Conservation (phyloP, 257 asterid genomes). For the Plectranthus barbatus region DNA sequence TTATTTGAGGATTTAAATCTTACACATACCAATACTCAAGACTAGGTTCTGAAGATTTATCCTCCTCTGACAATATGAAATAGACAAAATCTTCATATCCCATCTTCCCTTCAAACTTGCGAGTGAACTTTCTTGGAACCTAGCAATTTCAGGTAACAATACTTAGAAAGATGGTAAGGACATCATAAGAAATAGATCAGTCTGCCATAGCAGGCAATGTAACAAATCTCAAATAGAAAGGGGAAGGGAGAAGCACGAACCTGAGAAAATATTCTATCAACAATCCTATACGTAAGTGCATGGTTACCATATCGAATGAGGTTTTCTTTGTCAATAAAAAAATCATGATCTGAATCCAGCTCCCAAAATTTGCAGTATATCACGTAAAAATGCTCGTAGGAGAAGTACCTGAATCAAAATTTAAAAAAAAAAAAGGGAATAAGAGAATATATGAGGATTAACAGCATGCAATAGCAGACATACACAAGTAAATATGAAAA, state of each 20-base stretch:
- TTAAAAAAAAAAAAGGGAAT: conserved; percentile 5
- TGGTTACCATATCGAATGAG: conserved; percentile 98
- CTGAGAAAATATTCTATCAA: conserved; percentile 98
- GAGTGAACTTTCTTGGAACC: conserved; percentile 97
- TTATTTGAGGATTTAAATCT: conserved; percentile 7
- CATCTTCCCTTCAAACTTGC: conserved; percentile 99
- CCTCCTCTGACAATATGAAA: conserved; percentile 98
- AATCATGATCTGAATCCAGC: conserved; percentile 98
- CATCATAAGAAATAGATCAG: conserved; percentile 6
- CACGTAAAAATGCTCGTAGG: conserved; percentile 97
- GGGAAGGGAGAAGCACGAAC: conserved; percentile 37
- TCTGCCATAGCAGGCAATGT: conserved; percentile 15
- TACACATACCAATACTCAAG: conserved; percentile 85
- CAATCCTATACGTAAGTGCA: conserved; percentile 98
- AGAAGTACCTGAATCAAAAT: conserved; percentile 76
- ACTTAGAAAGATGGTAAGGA: conserved; percentile 10
- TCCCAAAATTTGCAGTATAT: conserved; percentile 99
- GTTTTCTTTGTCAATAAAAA: conserved; percentile 93
- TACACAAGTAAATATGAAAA: not conserved
- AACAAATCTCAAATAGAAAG: conserved; percentile 7
- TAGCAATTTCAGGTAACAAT: conserved; percentile 27
- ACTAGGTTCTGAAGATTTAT: conserved; percentile 94
- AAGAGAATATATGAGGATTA: not conserved
- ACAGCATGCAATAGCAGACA: not conserved
- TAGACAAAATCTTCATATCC: conserved; percentile 98